phyloP scores from a whole-genome alignment of 164 flowering plant genomes.

The Sedum album region DNA sequence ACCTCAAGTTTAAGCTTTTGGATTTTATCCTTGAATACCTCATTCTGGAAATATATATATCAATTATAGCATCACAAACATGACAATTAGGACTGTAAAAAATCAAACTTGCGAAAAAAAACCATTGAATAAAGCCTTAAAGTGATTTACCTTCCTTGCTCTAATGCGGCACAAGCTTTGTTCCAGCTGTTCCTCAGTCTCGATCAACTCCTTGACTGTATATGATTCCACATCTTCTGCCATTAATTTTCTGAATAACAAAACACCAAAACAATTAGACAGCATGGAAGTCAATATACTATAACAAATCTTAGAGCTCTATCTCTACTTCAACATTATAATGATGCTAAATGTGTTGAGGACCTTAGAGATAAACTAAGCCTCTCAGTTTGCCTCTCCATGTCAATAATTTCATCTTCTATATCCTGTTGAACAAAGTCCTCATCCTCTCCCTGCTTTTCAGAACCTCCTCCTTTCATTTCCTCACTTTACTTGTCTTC shows the following conservation, averaged over 20 bases:
- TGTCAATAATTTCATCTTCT: neutral
- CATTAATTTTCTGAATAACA: neutral
- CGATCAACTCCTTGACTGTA: neutral
- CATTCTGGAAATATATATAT: neutral
- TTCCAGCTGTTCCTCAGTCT: constrained; percentile 5
- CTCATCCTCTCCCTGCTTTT: neutral
- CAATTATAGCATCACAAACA: neutral
- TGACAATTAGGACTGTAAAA: neutral
- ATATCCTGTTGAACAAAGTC: neutral
- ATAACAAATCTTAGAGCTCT: neutral
- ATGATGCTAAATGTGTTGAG: neutral
- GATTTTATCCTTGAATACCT: neutral
- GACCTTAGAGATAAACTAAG: neutral
- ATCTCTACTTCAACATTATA: neutral
- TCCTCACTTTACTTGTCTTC: neutral
- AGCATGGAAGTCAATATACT: neutral
- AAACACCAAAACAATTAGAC: neutral
- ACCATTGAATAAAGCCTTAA: neutral
- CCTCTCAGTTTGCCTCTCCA: neutral
- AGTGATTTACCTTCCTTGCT: neutral
- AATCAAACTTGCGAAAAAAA: neutral
- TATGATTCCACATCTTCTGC: neutral
- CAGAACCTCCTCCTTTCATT: neutral
- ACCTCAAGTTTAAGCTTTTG: neutral
- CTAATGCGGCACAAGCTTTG: constrained; percentile 1